Evolutionary conservation across 805 yeast species (phyloP), one percentile per base, ranked within the genome.

Genomic region (Saccharomyces paradoxus): DNA sequence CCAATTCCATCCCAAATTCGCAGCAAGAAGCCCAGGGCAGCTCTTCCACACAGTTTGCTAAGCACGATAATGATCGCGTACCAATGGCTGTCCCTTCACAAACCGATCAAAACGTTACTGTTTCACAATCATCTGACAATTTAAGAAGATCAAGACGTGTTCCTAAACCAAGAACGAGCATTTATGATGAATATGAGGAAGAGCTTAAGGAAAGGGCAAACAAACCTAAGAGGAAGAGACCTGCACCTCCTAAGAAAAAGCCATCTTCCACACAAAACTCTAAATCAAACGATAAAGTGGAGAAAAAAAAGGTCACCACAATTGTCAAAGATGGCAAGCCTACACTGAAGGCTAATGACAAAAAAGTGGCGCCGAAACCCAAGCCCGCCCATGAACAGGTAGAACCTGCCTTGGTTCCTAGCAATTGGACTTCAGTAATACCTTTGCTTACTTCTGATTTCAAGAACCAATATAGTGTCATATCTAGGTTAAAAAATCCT

Each of bases 71-170:
- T 17, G 44, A 37, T 37, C 44, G 44, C 44, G 12, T 17, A 37
- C 24, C 24, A 37, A 7, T 17, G 44, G 44, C 7, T 17, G 17
- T 9, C 8, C 17, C 44, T 8, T 37, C 13, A 17, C 44, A 37
- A 37, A 37, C 44, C 4, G 24, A 37, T 8, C 12, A 8, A 9
- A 17, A 8, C 4, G 12, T 8, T 9, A 37, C 3, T 17, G 9
- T 9, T 37, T 17, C 24, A 9, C 44, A 37, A 21, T 37, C 44
- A 2, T 17, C 22, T 10, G 44, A 37, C 17, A 37, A 37, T 28
- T 55, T 64, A 14, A 61, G 69, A 54, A 61, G 68, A 55, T 64
- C 68, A 9, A 55, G 57, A 26, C 63, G 69, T 56, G 62, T 62
- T 9, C 60, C 55, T 17, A 57, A 58, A 49, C 60, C 64, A 37